phyloP scores from a whole-genome alignment of 1,139 yeast genomes.

The Nakaseomyces delphensis region DNA sequence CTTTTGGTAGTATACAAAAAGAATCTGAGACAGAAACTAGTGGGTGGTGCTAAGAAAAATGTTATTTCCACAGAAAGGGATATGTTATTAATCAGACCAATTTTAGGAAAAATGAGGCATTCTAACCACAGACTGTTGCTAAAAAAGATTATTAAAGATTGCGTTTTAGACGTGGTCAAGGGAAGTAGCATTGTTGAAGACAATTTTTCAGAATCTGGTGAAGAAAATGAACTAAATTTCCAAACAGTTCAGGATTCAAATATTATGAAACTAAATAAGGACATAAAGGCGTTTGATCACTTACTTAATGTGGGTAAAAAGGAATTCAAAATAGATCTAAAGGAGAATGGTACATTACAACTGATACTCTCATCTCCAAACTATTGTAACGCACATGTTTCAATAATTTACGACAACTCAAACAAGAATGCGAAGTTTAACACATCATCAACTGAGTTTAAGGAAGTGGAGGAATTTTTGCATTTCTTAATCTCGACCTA shows the following conservation, averaged over 20 bases:
- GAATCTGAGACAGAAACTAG: conserved; percentile 30
- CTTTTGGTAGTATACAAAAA: conserved; percentile 38
- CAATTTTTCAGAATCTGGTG: background rate
- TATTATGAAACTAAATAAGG: conserved; percentile 21
- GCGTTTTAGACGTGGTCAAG: conserved; percentile 19
- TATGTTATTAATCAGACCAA: conserved; percentile 26
- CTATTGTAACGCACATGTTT: conserved; percentile 28
- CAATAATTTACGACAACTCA: conserved; percentile 15
- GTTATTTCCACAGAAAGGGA: conserved; percentile 15
- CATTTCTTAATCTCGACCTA: conserved; percentile 28
- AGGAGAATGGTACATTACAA: conserved; percentile 13
- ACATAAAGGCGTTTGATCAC: conserved; percentile 21
- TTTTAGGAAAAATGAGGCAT: conserved; percentile 29
- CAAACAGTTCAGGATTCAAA: conserved; percentile 13
- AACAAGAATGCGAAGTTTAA: conserved; percentile 17
- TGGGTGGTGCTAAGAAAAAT: conserved; percentile 10
- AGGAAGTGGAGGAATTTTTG: conserved; percentile 30
- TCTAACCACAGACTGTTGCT: conserved; percentile 25
- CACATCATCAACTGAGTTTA: conserved; percentile 28
- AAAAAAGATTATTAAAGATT: conserved; percentile 24
- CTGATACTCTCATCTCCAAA: conserved; percentile 25
- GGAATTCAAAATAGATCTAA: conserved; percentile 15
- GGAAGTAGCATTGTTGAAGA: conserved; percentile 8
- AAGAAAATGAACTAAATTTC: conserved; percentile 8
- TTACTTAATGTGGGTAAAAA: conserved; percentile 21